Conservation (phyloP, 1,139 yeast genomes). For the Suhomyces bribrorum region DNA sequence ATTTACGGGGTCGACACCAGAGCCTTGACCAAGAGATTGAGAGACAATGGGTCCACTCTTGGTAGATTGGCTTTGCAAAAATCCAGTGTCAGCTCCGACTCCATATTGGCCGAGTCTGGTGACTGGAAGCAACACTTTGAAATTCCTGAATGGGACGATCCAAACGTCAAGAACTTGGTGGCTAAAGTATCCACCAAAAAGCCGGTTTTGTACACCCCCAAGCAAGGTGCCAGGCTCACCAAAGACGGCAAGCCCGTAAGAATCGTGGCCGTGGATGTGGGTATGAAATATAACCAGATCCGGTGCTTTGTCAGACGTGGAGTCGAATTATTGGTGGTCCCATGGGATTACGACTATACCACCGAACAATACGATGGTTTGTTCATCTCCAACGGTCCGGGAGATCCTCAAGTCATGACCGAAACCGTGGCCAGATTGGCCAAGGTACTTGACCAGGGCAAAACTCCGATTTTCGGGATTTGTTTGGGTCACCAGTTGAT, state of each 20-base stretch:
- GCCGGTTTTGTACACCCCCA: slow-evolving; percentile 69
- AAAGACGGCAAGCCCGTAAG: slow-evolving; percentile 76
- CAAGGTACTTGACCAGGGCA: slow-evolving; percentile 56
- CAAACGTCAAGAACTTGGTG: slow-evolving; percentile 87
- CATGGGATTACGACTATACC: slow-evolving; percentile 89
- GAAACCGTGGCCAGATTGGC: slow-evolving; percentile 61
- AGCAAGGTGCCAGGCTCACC: slow-evolving; percentile 52
- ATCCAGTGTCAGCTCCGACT: slow-evolving; percentile 38
- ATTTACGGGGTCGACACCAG: slow-evolving; percentile 98
- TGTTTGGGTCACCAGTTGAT: slow-evolving; percentile 98
- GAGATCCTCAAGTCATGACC: slow-evolving; percentile 91
- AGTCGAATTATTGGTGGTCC: slow-evolving; percentile 93
- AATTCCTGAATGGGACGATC: slow-evolving; percentile 88
- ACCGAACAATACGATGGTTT: slow-evolving; percentile 86
- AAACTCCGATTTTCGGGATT: slow-evolving; percentile 91
- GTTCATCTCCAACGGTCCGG: slow-evolving; percentile 97
- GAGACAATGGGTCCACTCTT: slow-evolving; percentile 89
- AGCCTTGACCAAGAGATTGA: slow-evolving; percentile 86
- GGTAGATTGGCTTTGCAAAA: slow-evolving; percentile 78
- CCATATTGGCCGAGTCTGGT: slow-evolving; percentile 33
- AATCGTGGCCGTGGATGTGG: slow-evolving; percentile 92
- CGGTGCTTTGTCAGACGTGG: slow-evolving; percentile 97
- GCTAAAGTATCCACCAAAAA: slow-evolving; percentile 81
- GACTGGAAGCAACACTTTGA: slow-evolving; percentile 67
- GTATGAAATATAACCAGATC: slow-evolving; percentile 97